A percentile compares a stretch with the other conserved stretches of the same genome.
Evolutionary conservation across 73 alveolate genomes (phyloP).

Genomic region (Paramecium tetraurelia): DNA sequence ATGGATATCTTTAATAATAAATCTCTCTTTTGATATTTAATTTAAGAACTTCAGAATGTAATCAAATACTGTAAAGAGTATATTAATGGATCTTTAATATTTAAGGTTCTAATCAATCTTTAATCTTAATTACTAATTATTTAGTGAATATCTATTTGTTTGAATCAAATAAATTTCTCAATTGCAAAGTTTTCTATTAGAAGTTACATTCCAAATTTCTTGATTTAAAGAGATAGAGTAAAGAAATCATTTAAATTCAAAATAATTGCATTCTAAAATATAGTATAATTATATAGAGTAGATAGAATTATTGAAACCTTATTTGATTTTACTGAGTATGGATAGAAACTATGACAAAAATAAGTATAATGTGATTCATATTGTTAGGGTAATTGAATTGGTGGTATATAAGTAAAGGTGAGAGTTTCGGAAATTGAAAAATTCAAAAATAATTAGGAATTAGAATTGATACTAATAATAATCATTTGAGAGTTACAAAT

Average conservation of each 20-base stretch:
- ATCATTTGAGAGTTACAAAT: neutral
- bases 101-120: neutral
- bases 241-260: neutral
- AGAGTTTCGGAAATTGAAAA: neutral
- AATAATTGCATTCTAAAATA: neutral
- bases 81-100: too few relatives aligned
- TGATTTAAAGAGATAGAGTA: neutral
- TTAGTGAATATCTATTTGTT: neutral
- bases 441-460: neutral
- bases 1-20: too few relatives aligned
- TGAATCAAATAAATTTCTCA: too few relatives aligned
- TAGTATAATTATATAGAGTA: too few relatives aligned
- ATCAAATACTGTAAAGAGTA: too few relatives aligned
- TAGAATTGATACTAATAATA: neutral
- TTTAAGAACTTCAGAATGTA: neutral
- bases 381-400: neutral
- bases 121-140: neutral
- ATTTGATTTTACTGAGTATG: neutral
- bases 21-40: neutral
- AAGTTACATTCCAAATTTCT: neutral
- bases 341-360: neutral
- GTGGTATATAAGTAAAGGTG: neutral
- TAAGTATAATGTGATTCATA: too few relatives aligned
- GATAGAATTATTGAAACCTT: neutral
- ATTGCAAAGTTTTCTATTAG: too few relatives aligned